Conservation (phyloP, 2,329 filamentous ascomycete genomes). For the Arthrobotrys musiformis region DNA sequence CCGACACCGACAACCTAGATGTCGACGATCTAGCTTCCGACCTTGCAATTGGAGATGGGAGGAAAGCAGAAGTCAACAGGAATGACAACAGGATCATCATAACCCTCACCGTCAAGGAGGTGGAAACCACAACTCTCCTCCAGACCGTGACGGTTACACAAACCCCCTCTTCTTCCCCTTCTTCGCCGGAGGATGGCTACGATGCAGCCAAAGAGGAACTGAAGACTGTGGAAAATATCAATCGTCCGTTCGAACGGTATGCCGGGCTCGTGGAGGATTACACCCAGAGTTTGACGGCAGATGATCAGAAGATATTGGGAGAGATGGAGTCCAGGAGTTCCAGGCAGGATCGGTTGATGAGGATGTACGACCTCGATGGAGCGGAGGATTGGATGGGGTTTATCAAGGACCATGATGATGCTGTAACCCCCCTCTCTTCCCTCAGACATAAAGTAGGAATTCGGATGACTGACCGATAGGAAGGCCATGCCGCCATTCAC, state of each 20-base stretch:
- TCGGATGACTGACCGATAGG: neutral
- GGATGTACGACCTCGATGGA: slow-evolving; percentile 44
- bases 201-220: neutral
- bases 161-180: neutral
- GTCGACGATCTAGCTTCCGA: slow-evolving; percentile 13
- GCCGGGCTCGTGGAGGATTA: slow-evolving; percentile 46
- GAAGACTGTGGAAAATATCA: slow-evolving; percentile 5
- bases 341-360: slow-evolving; percentile 31
- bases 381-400: slow-evolving; percentile 47
- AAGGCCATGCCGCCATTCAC: slow-evolving; percentile 57
- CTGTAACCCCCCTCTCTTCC: slow-evolving; percentile 8
- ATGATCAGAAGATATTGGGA: slow-evolving; percentile 30
- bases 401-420: slow-evolving; percentile 52
- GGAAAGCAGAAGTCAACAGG: neutral
- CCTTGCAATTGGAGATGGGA: slow-evolving; percentile 32
- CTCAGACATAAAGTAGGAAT: too few species aligned
- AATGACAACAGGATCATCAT: slow-evolving; percentile 1
- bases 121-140: slow-evolving; percentile 29
- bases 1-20: slow-evolving; percentile 12
- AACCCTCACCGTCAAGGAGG: slow-evolving; percentile 30
- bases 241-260: slow-evolving; percentile 45
- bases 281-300: slow-evolving; percentile 6
- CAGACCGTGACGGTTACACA: neutral
- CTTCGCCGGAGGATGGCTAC: too few species aligned
- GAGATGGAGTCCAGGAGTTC: slow-evolving; percentile 14